phyloP scores from a whole-genome alignment of 1,284 basidiomycete genomes.

The Tilletiopsis washingtonensis region DNA sequence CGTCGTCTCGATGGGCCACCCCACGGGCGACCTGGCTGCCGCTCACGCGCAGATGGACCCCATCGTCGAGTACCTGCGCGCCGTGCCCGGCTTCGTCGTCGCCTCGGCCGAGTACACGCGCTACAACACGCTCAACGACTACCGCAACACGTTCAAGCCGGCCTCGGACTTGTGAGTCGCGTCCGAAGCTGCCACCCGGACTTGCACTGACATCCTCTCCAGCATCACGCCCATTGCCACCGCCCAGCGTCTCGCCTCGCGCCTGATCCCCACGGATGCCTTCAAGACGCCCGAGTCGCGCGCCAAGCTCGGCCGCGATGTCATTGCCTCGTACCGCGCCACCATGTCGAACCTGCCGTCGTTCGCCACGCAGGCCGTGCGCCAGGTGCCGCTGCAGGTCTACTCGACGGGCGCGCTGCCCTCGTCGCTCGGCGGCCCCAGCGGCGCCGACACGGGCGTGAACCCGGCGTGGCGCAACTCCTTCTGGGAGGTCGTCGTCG shows the following conservation, averaged over 20 bases:
- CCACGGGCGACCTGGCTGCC: background rate
- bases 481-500: conserved; percentile 10
- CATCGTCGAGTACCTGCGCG: background rate
- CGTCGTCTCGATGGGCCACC: background rate
- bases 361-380: no score
- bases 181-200: no score
- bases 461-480: conserved; percentile 10
- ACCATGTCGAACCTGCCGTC: background rate
- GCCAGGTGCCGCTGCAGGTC: conserved; percentile 9
- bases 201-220: no score
- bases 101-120: background rate
- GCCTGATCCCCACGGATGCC: conserved; percentile 4
- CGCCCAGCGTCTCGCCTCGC: conserved; percentile 7
- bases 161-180: no score
- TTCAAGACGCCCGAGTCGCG: conserved; percentile 2
- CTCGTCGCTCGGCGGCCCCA: conserved; percentile 4
- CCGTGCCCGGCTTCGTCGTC: background rate
- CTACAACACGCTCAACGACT: background rate
- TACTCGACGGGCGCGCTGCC: conserved; percentile 9
- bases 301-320: conserved; percentile 3
- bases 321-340: background rate
- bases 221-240: conserved; percentile 3
- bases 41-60: background rate
- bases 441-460: conserved; percentile 5
- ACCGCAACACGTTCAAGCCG: background rate